Base-by-base conservation (phyloP, 176 grass and related monocot species). In the Hsuehochloa calcarea region DNA sequence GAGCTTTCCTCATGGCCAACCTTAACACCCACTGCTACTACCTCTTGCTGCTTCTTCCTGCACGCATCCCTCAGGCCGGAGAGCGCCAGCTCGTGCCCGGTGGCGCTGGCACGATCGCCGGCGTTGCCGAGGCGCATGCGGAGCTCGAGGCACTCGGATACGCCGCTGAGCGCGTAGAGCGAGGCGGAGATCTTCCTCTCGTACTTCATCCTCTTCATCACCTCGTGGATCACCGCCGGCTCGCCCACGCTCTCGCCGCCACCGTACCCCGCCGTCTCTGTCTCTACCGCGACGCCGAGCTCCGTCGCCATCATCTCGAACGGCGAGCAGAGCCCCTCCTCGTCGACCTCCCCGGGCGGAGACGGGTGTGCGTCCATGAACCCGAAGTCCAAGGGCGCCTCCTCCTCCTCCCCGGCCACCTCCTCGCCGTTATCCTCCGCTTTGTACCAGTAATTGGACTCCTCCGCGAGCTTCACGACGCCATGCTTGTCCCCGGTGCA, bases 121-220 rank as follows among this genome's bases (percentile, higher is more conserved):
- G 1, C 62, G 58, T 5, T 29, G 82, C 47, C 80, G 77, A 66
- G 60, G 77, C 86, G 50, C 72, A 90, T 82, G 38, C 82, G 85
- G 31, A 34, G 31, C 31, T 34, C 31, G 25, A 91, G 90, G 86
- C 89, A 97, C 85, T 94, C 85, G 14, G 89, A 87, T 50, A 97
- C 82, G 68, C 88, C 88, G 39, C 69, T 90, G 49, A 90, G 79
- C n/a, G 85, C 82, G 73, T 90, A 90, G 60, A 93, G 85, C 19
- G 85, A 93, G 65, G 87, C 91, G 29, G 91, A 93, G 31, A 87
- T 55, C 72, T 93, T 75, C 71, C 87, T 65, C 81, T 93, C 87
- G 85, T 90, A 86, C 85, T 86, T 92, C 89, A 93, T 91, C 81
- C 89, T 93, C 61, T 88, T 92, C 47, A 86, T 85, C 65, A 85